Evolutionary conservation across 2,329 filamentous ascomycete species (phyloP).

Genomic region (Cordyceps cicadae): DNA sequence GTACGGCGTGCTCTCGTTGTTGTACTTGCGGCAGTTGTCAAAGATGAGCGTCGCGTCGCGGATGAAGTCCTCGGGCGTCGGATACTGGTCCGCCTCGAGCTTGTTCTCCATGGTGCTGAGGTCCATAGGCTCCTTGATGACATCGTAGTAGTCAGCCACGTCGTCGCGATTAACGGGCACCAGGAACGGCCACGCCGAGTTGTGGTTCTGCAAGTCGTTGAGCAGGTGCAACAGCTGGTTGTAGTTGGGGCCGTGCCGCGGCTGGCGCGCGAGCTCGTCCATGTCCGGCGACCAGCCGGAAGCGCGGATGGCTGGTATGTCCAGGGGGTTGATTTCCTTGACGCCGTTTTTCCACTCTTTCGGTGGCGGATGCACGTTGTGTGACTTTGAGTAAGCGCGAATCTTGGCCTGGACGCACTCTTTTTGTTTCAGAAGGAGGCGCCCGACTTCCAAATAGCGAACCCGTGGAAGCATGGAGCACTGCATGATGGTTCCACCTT

Average conservation of each 20-base stretch:
- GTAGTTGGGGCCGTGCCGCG: slow-evolving; percentile 92
- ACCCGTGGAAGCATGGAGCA: slow-evolving; percentile 94
- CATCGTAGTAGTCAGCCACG: slow-evolving; percentile 97
- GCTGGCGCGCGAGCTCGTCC: slow-evolving; percentile 92
- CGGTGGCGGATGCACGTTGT: slow-evolving; percentile 78
- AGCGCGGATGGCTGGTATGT: slow-evolving; percentile 78
- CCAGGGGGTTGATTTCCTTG: slow-evolving; percentile 71
- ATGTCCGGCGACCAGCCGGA: slow-evolving; percentile 96
- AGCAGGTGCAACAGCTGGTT: slow-evolving; percentile 87
- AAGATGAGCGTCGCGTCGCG: slow-evolving; percentile 83
- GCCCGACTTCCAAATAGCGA: slow-evolving; percentile 83
- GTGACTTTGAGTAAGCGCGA: slow-evolving; percentile 77
- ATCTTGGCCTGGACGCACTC: slow-evolving; percentile 94
- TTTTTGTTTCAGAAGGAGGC: slow-evolving; percentile 96
- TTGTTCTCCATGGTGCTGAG: slow-evolving; percentile 91
- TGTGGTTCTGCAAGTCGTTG: slow-evolving; percentile 91
- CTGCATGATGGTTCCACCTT: slow-evolving; percentile 98
- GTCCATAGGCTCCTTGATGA: slow-evolving; percentile 98
- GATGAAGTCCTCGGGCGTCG: slow-evolving; percentile 86
- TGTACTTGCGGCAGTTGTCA: slow-evolving; percentile 91
- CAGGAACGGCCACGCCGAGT: slow-evolving; percentile 88
- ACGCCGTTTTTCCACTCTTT: slow-evolving; percentile 75
- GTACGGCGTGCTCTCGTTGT: slow-evolving; percentile 90
- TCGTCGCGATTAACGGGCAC: slow-evolving; percentile 91
- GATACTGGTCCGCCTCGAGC: slow-evolving; percentile 87